A percentile compares a stretch with the other conserved stretches of the same genome.
Conservation (phyloP, 306 rosid species). For the Citrullus amarus region DNA sequence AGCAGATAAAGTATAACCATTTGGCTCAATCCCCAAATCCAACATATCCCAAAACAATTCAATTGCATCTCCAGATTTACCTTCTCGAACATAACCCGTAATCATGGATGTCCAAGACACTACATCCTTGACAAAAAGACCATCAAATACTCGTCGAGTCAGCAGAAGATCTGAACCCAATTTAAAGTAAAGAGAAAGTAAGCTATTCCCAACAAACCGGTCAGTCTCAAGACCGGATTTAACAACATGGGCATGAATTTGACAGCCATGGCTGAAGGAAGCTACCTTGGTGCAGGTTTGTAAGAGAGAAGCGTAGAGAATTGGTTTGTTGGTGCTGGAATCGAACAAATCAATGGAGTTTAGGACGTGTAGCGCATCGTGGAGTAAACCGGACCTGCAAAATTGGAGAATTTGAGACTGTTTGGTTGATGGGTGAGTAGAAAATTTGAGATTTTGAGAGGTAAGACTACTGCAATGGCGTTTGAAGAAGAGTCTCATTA, state of each 20-base stretch:
- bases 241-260: conserved; percentile 50
- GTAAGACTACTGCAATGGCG: conserved; percentile 35
- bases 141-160: conserved; percentile 45
- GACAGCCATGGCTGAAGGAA: conserved; percentile 43
- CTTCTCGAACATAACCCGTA: conserved; percentile 41
- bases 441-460: conserved; percentile 11
- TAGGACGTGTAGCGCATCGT: conserved; percentile 31
- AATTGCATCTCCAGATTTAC: conserved; percentile 27
- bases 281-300: conserved; percentile 41
- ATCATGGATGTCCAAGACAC: conserved; percentile 80
- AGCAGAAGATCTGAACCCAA: conserved; percentile 29
- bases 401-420: conserved; percentile 34
- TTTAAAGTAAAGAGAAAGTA: conserved; percentile 66
- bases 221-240: conserved; percentile 62
- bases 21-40: conserved; percentile 36
- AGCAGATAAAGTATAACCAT: conserved; percentile 61
- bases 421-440: conserved; percentile 7
- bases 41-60: conserved; percentile 42
- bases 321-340: conserved; percentile 29
- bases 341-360: conserved; percentile 23
- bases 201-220: conserved; percentile 67
- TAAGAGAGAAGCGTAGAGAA: conserved; percentile 58
- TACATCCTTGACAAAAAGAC: conserved; percentile 47
- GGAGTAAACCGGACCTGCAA: conserved; percentile 34
- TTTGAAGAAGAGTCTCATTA: conserved; percentile 31